Percentiles rank a stretch among this genome's conserved stretches.
Evolutionary conservation across 768 basidiomycete species (phyloP).

Genomic region (Atractiella rhizophila): DNA sequence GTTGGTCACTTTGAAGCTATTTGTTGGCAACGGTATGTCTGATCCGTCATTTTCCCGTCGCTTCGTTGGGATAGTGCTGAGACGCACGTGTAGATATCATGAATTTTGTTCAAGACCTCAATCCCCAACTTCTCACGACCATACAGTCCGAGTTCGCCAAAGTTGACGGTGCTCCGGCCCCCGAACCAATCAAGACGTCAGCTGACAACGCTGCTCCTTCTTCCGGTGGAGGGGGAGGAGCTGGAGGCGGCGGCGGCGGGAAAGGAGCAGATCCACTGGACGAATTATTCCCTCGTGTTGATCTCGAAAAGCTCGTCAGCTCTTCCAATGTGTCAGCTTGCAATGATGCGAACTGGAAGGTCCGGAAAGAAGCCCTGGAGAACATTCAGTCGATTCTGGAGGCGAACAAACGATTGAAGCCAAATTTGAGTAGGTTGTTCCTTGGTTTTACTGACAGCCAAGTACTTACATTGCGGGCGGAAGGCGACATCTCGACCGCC

Average conservation of each 20-base stretch:
- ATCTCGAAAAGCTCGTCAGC: conserved; percentile 60
- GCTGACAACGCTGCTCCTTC: conserved; percentile 40
- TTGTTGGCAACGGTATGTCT: conserved; percentile 56
- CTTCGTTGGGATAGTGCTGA: conserved; percentile 8
- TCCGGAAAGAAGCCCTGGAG: conserved; percentile 83
- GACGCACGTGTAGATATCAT: conserved; percentile 39
- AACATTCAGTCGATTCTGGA: conserved; percentile 56
- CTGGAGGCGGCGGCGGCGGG: conserved; percentile 1
- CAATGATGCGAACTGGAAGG: conserved; percentile 90
- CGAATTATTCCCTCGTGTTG: conserved; percentile 82
- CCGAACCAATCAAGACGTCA: conserved; percentile 51
- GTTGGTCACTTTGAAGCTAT: conserved; percentile 68
- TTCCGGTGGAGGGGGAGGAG: conserved; percentile 24
- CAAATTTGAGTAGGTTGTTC: conserved; percentile 44
- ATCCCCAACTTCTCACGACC: conserved; percentile 71
- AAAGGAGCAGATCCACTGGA: conserved; percentile 47
- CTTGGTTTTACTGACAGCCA: neutral
- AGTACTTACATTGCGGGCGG: neutral
- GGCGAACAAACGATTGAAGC: conserved; percentile 72
- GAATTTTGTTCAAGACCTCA: conserved; percentile 76
- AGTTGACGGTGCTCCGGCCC: conserved; percentile 46
- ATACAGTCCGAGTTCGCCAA: conserved; percentile 84
- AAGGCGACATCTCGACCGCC: conserved; percentile 71
- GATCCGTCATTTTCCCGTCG: neutral
- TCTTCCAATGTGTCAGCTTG: conserved; percentile 57